Base-by-base conservation (phyloP, 75 land plant genomes). In the Pinus albicaulis region DNA sequence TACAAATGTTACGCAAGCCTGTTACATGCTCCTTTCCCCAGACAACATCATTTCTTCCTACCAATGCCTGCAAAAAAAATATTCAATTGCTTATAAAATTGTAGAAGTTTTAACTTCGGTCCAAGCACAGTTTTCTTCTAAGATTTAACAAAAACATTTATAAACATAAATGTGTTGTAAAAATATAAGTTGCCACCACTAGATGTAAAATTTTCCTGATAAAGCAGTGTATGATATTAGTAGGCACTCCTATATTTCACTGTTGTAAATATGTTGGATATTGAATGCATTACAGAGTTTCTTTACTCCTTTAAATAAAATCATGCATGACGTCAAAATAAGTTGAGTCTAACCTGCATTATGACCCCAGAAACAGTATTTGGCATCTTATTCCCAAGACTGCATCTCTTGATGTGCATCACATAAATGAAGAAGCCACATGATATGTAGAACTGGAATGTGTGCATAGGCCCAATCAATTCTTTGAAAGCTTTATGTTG, bases 371-470 rank as follows among this genome's bases (percentile, higher is more conserved):
- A 98, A 68, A 97, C 99, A 76, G 98, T 98, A 97, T 57, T 97
- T 95, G 22, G 99, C 99, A 65, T 98, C 95, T 80, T 97, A 98
- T 59, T 98, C 99, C 98, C 98, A 97, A 25, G 99, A 97, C 73
- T 97, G 99, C 89, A 95, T 95, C 75, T 95, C 95, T 71, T 97
- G 99, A 82, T 97, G 99, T 31, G 92, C 93, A 85, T 97, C 99
- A 82, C 99, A 97, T 76, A 97, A 83, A 87, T 97, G 95, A 68
- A 97, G 86, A 55, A 97, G 84, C 99, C 99, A 97, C 98, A 97
- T 95, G 64, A 97, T 97, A 77, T 97, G 99, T 69, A 97, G 89
- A 88, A 94, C 99, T 15, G 99, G 99, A 20, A 97, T 98, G 73
- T 94, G 87, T 24, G 98, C 89, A 89, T 94, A 97, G 73, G 99